Base-by-base conservation (phyloP, 1,139 yeast genomes). In the Zhuliangozyma parablackwelliae region DNA sequence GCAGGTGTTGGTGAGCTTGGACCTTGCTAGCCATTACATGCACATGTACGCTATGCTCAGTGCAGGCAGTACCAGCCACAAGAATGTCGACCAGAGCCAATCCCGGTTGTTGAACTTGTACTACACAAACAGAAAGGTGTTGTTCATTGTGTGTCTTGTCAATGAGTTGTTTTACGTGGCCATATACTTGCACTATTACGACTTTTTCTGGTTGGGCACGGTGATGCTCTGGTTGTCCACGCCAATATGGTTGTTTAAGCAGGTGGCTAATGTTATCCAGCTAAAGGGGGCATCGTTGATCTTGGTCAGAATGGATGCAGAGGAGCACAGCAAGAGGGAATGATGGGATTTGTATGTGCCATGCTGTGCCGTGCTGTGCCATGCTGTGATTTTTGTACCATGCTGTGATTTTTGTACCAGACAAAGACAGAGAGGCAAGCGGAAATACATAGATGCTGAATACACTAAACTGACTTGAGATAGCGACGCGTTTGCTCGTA, bases 1-100 rank as follows among this genome's bases (percentile, higher is more conserved):
- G 82, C 99, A 94, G 65, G 54, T 86, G 26, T 69, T 92, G 51
- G 81, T 89, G 38, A 84, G 94, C 23, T 69, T 92, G 52, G 99
- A 94, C 61, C 74, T 94, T 54, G 90, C 97, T 2, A 84, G 95
- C 39, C 99, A 94, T 58, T 94, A 94, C 65, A 87, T 94, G 85
- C 98, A 94, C 69, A 92, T 94, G 98, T 90, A 90, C 60, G 96
- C 97, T 37, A 86, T 88, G 70, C 67, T 90, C 51, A 75, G 82
- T 36, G 70, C 80, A 33, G 97, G 97, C 10, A 80, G 86, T 9
- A 56, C 77, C 11, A 80, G 90, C 30, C 99, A 94, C 66, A 94
- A 94, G 68, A 78, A 80, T 48, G 87, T 94, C 41, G 86, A 81
- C 44, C 69, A 77, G 49, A 79, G 80, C 47, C 80, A 85, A 35